Percentiles rank a stretch among this genome's conserved stretches.
These are phyloP conservation scores for Tricladium varicosporioides DNA, from an alignment of 2,329 filamentous ascomycete species.

Conservation along the genomic window DNA sequence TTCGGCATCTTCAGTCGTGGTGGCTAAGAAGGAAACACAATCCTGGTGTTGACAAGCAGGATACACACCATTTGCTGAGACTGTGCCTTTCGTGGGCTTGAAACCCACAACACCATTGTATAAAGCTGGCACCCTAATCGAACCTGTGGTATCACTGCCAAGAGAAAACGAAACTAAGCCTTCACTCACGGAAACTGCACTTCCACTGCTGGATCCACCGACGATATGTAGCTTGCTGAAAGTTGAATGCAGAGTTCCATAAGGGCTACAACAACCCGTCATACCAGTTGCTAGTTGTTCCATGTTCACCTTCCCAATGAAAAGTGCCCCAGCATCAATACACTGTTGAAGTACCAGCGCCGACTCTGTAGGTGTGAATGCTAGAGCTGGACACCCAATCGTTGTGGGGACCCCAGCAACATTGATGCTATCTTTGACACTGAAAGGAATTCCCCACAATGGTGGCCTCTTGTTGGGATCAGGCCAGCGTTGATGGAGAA, in stretches of 20 bases:
- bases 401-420: slow-evolving; percentile 45
- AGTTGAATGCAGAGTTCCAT: slow-evolving; percentile 47
- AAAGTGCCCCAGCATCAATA: slow-evolving; percentile 50
- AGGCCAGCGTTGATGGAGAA: slow-evolving; percentile 41
- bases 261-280: slow-evolving; percentile 53
- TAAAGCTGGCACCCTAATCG: slow-evolving; percentile 47
- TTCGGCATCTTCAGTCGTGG: slow-evolving; percentile 45
- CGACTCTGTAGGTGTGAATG: slow-evolving; percentile 44
- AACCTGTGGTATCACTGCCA: slow-evolving; percentile 53
- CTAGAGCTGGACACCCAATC: slow-evolving; percentile 44
- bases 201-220: slow-evolving; percentile 54
- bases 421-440: slow-evolving; percentile 49
- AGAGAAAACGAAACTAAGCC: slow-evolving; percentile 52
- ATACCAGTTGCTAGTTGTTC: slow-evolving; percentile 56
- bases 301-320: slow-evolving; percentile 55
- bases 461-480: slow-evolving; percentile 42
- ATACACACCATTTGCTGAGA: slow-evolving; percentile 45
- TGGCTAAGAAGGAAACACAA: slow-evolving; percentile 49
- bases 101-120: slow-evolving; percentile 49
- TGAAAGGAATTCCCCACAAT: slow-evolving; percentile 50
- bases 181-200: slow-evolving; percentile 49
- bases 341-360: slow-evolving; percentile 46
- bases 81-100: slow-evolving; percentile 48
- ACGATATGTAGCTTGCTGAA: slow-evolving; percentile 48
- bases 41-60: slow-evolving; percentile 54